phyloP scores from a whole-genome alignment of 352 stramenopile species.

The Phytophthora boehmeriae region DNA sequence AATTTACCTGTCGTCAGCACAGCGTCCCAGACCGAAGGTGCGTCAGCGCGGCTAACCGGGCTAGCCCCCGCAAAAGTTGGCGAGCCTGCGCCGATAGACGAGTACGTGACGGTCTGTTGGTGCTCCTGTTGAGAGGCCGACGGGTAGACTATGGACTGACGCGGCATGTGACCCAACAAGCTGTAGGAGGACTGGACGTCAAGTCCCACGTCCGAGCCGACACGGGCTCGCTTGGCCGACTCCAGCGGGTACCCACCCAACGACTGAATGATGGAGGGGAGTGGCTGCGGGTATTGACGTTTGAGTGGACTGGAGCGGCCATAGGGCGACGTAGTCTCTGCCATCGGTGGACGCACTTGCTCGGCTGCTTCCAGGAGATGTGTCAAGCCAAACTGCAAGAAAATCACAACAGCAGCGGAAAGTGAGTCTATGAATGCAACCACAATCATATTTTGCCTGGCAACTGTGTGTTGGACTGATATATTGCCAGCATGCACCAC shows the following conservation, averaged over 20 bases:
- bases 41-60: conserved; percentile 9
- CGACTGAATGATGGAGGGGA: conserved; percentile 50
- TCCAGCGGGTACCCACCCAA: conserved; percentile 44
- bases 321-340: conserved; percentile 17
- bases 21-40: conserved; percentile 67
- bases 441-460: conserved; percentile 14
- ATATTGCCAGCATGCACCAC: background rate
- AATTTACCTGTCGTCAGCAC: conserved; percentile 68
- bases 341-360: conserved; percentile 40
- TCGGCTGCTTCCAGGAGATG: conserved; percentile 68
- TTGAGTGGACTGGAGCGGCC: conserved; percentile 30
- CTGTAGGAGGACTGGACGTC: conserved; percentile 40
- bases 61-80: conserved; percentile 15
- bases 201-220: conserved; percentile 38
- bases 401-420: conserved; percentile 32
- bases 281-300: conserved; percentile 21
- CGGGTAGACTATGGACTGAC: conserved; percentile 40
- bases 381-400: conserved; percentile 57
- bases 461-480: conserved; percentile 14
- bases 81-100: conserved; percentile 9
- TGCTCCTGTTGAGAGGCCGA: conserved; percentile 19
- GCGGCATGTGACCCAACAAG: conserved; percentile 31
- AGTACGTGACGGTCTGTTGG: conserved; percentile 12
- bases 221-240: conserved; percentile 40
- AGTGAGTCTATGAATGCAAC: conserved; percentile 26